Base-by-base conservation (phyloP, 352 stramenopile species). In the Blastocystis sp. region DNA sequence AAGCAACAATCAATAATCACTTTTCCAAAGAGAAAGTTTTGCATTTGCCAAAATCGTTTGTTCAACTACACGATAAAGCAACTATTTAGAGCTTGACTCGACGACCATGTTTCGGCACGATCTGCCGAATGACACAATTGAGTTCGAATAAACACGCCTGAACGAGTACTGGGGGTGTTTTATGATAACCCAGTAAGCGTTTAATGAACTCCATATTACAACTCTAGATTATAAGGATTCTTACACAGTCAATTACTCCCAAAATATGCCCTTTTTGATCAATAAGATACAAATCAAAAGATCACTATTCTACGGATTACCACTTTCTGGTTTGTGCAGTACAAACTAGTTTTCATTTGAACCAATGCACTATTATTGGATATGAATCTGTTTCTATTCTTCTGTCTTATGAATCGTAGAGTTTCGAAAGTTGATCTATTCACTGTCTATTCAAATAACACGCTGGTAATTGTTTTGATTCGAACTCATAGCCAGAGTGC, bases 11-110 rank as follows among this genome's bases (percentile, higher is more conserved):
- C 26, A 5, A 64, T 18, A 50, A 18, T 13, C 43, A 64, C 73
- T 26, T 84, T 84, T 66, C 73, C 73, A 69, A 84, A 84, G 15
- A 84, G 53, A 84, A 84, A 84, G 73, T 84, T 84, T 53, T 84
- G 53, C 73, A 84, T 84, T 23, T 84, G 73, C 73, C 73, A 84
- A 68, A 84, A 66, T 1, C 73, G 73, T 45, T 84, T 84, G n/a
- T 69, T 63, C n/a, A 84, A 68, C 73, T 84, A 84, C 26, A 20
- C 50, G 68, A 68, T 43, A 69, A 69, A 69, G 9, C 64, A 43
- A 43, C 6, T 9, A 68, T 34, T 39, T 6, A 80, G 15, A 37
- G n/a, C 0, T 53, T 18, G 43, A 84, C 73, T 15, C 73, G 50
- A 53, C 73, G 50, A 53, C 73, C 73, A 45, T 84, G 47, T 64